Percentiles rank a stretch among this genome's conserved stretches.
These are phyloP conservation scores for Xylaria sp. DNA, from an alignment of 2,329 filamentous ascomycete species.

Conservation along the genomic window DNA sequence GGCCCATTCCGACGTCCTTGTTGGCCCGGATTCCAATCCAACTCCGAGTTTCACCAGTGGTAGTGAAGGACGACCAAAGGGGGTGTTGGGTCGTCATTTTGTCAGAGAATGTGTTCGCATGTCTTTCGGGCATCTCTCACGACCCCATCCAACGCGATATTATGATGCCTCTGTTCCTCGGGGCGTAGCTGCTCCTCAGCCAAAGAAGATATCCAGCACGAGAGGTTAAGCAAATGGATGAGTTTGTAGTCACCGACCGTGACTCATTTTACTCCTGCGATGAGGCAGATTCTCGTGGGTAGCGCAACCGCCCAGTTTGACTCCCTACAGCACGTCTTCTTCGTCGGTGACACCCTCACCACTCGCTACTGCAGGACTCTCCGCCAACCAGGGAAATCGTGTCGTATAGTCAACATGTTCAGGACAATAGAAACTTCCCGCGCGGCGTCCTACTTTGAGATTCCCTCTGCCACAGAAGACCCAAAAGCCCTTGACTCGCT, in stretches of 20 bases:
- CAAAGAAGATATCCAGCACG: conserved; percentile 86
- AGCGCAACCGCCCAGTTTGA: conserved; percentile 83
- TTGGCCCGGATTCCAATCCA: conserved; percentile 79
- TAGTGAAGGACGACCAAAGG: conserved; percentile 74
- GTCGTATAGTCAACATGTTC: conserved; percentile 57
- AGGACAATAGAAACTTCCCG: conserved; percentile 77
- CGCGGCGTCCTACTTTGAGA: conserved; percentile 73
- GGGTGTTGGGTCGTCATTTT: conserved; percentile 90
- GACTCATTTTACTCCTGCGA: conserved; percentile 92
- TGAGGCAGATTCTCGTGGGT: conserved; percentile 95
- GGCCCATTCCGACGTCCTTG: conserved; percentile 66
- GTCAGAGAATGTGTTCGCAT: conserved; percentile 89
- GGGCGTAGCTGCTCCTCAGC: conserved; percentile 83
- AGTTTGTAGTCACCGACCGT: conserved; percentile 77
- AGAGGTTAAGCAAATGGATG: conserved; percentile 91
- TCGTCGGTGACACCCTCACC: conserved; percentile 90
- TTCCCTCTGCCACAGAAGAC: conserved; percentile 60
- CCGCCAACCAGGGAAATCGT: conserved; percentile 73
- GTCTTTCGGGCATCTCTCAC: conserved; percentile 87
- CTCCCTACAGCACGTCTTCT: conserved; percentile 82
- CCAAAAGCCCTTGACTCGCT: conserved; percentile 61
- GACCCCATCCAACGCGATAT: conserved; percentile 79
- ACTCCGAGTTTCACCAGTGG: conserved; percentile 5
- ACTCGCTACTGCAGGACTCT: conserved; percentile 82
- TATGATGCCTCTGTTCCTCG: conserved; percentile 89